These are phyloP conservation scores for Epipyxis sp. DNA, from an alignment of 108 stramenopile species.

Conservation along the genomic window DNA sequence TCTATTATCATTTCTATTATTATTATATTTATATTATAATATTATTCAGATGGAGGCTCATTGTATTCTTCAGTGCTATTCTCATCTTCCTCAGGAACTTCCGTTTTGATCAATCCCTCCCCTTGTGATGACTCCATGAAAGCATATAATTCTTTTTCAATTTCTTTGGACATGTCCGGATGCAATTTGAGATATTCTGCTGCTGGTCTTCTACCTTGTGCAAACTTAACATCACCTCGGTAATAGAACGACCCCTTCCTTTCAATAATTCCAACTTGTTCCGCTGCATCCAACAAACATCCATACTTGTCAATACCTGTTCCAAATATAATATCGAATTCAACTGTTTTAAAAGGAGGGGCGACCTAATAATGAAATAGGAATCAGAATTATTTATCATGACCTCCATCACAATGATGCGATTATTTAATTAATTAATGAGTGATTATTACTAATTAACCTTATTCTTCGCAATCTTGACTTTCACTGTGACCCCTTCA, in stretches of 20 bases:
- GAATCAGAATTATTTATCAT: too few relatives aligned
- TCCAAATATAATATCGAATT: constrained; percentile 50
- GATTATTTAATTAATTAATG: too few relatives aligned
- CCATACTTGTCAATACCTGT: constrained; percentile 43
- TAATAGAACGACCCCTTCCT: constrained; percentile 45
- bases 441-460: too few relatives aligned
- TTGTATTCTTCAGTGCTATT: too few relatives aligned
- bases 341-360: constrained; percentile 48
- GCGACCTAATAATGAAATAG: too few relatives aligned
- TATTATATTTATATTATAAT: too few relatives aligned
- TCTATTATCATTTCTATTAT: too few relatives aligned
- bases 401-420: too few relatives aligned
- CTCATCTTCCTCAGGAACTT: too few relatives aligned
- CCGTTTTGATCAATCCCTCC: too few relatives aligned
- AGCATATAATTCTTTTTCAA: neutral
- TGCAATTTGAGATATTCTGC: neutral
- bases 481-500: constrained; percentile 39
- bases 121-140: too few relatives aligned
- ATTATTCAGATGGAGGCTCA: too few relatives aligned
- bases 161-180: neutral
- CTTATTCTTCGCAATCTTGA: constrained; percentile 55
- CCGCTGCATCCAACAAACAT: constrained; percentile 43
- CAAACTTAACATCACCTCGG: constrained; percentile 18
- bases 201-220: neutral
- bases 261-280: constrained; percentile 37